Percentiles rank a stretch among this genome's conserved stretches.
phyloP scores from a whole-genome alignment of 768 basidiomycete species.

The Cubamyces sp. region DNA sequence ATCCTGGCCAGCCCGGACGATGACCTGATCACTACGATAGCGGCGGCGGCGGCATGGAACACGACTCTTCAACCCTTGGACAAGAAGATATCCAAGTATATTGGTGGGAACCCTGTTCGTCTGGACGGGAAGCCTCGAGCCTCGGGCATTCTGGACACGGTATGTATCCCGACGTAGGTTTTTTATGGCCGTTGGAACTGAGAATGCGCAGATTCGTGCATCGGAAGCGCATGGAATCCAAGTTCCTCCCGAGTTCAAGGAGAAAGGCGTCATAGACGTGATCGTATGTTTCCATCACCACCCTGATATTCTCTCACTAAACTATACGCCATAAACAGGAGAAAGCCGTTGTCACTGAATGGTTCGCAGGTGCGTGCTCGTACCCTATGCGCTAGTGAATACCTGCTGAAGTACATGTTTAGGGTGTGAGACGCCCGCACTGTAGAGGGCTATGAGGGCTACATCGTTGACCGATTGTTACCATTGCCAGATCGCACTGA shows the following conservation, averaged over 20 bases:
- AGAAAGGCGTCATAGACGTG: constrained; percentile 57
- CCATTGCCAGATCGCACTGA: constrained; percentile 61
- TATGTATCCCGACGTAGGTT: constrained; percentile 29
- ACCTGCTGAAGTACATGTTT: constrained; percentile 16
- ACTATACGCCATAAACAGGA: constrained; percentile 47
- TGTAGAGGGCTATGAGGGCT: background rate
- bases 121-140: constrained; percentile 78
- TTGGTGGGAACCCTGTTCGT: constrained; percentile 68
- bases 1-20: background rate
- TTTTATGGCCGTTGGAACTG: background rate
- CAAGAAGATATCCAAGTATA: constrained; percentile 65
- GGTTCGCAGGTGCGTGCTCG: constrained; percentile 59
- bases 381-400: constrained; percentile 11
- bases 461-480: background rate
- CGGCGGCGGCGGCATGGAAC: constrained; percentile 68
- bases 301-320: background rate
- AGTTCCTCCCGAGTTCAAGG: constrained; percentile 74
- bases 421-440: constrained; percentile 46
- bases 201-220: constrained; percentile 55
- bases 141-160: constrained; percentile 77
- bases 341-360: constrained; percentile 73
- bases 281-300: constrained; percentile 43
- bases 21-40: constrained; percentile 37
- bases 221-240: constrained; percentile 71
- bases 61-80: constrained; percentile 64